Conservation (phyloP, 495 filamentous ascomycete species). For the Amorphotheca resinae region DNA sequence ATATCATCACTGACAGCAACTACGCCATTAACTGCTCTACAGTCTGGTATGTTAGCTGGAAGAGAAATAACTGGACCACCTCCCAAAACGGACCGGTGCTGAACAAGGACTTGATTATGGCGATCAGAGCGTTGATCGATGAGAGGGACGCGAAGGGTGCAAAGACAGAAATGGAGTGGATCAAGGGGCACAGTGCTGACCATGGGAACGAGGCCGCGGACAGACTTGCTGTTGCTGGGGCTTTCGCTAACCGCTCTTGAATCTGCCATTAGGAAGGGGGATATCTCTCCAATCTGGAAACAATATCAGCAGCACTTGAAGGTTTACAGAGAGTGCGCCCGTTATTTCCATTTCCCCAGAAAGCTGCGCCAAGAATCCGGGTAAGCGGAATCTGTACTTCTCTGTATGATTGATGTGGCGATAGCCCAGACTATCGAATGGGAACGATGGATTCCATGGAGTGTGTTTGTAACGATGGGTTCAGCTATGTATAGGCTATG, state of each 20-base stretch:
- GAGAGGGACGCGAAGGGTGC: conserved; percentile 47
- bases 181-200: conserved; percentile 66
- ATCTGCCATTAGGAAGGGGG: background rate
- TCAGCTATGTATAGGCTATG: no score
- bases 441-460: no score
- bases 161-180: conserved; percentile 66
- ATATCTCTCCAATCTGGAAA: no score
- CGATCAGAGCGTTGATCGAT: conserved; percentile 59
- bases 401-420: no score
- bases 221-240: conserved; percentile 49
- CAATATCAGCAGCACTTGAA: no score
- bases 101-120: conserved; percentile 73
- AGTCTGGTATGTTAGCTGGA: conserved; percentile 71
- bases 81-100: conserved; percentile 56
- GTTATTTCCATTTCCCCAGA: no score
- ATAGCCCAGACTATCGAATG: no score
- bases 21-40: conserved; percentile 90
- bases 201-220: conserved; percentile 73
- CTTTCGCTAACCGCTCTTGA: background rate
- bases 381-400: no score
- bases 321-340: no score
- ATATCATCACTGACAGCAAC: conserved; percentile 70
- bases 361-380: no score
- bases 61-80: conserved; percentile 67
- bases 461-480: no score